Evolutionary conservation across 331 rosid genomes (phyloP), one percentile per base, ranked within the genome.

Genomic region (Pyrus hybrid): DNA sequence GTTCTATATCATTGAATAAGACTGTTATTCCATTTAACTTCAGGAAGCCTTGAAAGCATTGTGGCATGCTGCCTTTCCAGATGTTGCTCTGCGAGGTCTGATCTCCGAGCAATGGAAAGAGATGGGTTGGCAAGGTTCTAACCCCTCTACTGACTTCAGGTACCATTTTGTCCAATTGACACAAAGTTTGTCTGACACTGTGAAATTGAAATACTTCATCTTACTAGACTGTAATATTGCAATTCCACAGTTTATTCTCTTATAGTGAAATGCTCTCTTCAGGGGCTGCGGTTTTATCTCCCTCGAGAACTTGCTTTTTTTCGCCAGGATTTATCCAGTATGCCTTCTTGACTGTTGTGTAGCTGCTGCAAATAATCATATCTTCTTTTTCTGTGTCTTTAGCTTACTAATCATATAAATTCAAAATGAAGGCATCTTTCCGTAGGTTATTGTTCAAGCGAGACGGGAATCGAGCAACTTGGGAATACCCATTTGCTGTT

Each of bases 111-210:
- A 94, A 79, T 92, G 97, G 99, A 94, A 94, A 85, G 97, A 92
- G 49, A 87, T 94, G 99, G 99, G 99, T 30, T 94, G 99, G 99
- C 99, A 94, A 85, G 99, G 99, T 77, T 74, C 91, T 73, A 94
- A 94, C 78, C 99, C 99, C 53, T 90, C 99, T 21, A 94, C 99
- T 22, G 99, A 94, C 77, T 94, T 94, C 73, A 86, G 99, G 97
- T 94, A 73, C 70, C 35, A 26, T 28, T 75, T 53, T 75, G 30
- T 28, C 49, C 41, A 21, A 58, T 69, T 21, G n/a, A 28, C 29
- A 43, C 28, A 47, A 41, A 53, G 33, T 65, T 82, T 61, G 16
- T 49, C 21, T 30, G 33, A 41, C 62, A 23, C 2, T 58, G 13
- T 43, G 32, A 35, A 41, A 5, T 17, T 14, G 3, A 18, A 51